Evolutionary conservation across 83 land plant genomes (phyloP), one percentile per base, ranked within the genome.

Genomic region (Picea mariana): DNA sequence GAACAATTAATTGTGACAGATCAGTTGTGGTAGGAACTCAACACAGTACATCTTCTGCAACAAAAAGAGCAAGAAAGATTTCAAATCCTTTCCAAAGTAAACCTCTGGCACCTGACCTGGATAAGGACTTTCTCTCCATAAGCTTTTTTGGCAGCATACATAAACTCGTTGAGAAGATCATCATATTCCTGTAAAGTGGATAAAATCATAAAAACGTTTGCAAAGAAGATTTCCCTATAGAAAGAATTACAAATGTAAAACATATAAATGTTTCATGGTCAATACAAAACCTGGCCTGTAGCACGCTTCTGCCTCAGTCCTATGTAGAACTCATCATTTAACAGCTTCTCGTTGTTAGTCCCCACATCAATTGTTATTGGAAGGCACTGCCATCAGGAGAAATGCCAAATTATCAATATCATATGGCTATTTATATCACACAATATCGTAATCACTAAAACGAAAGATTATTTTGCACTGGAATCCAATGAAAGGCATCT

Each of bases 331-430:
- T 80, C 93, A 86, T 91, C 92, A 27, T 93, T 89, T 71, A 96
- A 79, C 81, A 96, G 83, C n/a, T 67, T 7, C 85, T 92, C 90
- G 80, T 96, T 96, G 88, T 96, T 96, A 84, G 99, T 96, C 18
- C 99, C 99, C 65, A 95, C 99, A 84, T 96, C 99, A 85, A 96
- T 88, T 26, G 95, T 88, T 12, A 96, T 79, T 16, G 99, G 99
- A 79, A 96, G 86, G 68, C 95, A 90, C 99, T 96, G 84, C 62
- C 82, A 62, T 47, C 49, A 84, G 38, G 40, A 27, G n/a, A 81
- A 24, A 26, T 63, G 84, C 64, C 23, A 63, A 11, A 49, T 1
- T 79, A 20, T 24, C 62, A 49, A n/a, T 17, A n/a, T 75, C 21
- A 52, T 31, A 72, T 55, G 58, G 67, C 40, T 55, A 49, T 49